A percentile compares a stretch with the other conserved stretches of the same genome.
Conservation (phyloP, 148 eudicot species). For the Cornus controversa region DNA sequence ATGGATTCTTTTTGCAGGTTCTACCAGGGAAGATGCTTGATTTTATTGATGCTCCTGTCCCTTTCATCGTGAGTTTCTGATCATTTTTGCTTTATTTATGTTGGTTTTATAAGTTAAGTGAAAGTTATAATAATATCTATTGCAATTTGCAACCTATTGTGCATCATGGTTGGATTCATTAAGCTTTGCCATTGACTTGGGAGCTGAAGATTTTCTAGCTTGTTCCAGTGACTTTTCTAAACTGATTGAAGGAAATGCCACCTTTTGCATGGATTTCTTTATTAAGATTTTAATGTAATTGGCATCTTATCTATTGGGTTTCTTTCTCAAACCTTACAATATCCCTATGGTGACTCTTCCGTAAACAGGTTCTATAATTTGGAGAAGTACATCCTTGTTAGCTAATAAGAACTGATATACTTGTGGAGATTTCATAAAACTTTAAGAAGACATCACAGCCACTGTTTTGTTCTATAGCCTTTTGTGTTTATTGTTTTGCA, state of each 20-base stretch:
- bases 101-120: background rate
- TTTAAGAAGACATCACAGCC: constrained; percentile 1
- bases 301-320: background rate
- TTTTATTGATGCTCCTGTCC: constrained; percentile 93
- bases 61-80: constrained; percentile 61
- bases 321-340: background rate
- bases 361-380: background rate
- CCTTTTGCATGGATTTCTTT: background rate
- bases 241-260: background rate
- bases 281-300: background rate
- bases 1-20: constrained; percentile 49
- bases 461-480: background rate
- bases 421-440: background rate
- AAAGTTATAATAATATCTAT: background rate
- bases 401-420: background rate
- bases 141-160: background rate
- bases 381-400: background rate
- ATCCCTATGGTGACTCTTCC: background rate
- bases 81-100: background rate
- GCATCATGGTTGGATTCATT: background rate
- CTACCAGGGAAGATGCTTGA: constrained; percentile 90
- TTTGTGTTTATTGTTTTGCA: constrained; percentile 25
- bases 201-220: constrained; percentile 3
- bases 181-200: background rate
- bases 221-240: background rate